Conservation (phyloP, 352 stramenopile species). For the Phytophthora palmivora region DNA sequence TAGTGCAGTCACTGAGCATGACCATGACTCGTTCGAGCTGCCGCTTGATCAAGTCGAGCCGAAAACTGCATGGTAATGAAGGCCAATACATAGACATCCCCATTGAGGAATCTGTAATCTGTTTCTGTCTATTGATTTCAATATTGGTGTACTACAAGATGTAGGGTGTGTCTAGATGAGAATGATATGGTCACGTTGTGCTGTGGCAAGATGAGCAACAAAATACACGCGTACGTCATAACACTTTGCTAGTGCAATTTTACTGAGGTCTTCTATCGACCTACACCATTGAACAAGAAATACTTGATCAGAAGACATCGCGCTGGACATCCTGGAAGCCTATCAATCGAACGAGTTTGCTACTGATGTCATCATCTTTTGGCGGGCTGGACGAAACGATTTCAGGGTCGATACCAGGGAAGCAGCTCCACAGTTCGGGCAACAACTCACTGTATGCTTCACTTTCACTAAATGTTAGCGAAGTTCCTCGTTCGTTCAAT, state of each 20-base stretch:
- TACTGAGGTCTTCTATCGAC: constrained; percentile 19
- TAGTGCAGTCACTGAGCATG: constrained; percentile 51
- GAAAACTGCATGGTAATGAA: constrained; percentile 52
- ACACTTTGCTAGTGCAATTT: constrained; percentile 4
- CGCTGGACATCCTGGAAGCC: constrained; percentile 59
- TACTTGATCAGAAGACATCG: constrained; percentile 61
- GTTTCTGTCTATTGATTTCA: background rate
- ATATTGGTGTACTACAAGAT: background rate
- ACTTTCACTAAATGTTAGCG: constrained; percentile 58
- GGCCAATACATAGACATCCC: constrained; percentile 42
- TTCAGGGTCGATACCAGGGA: constrained; percentile 45
- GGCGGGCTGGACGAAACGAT: constrained; percentile 17
- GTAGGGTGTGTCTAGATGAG: too few species aligned
- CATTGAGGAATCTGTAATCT: constrained; percentile 4
- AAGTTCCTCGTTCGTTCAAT: constrained; percentile 44
- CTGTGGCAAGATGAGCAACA: background rate
- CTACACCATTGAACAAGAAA: constrained; percentile 2
- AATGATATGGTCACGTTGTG: background rate
- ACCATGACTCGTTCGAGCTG: constrained; percentile 31
- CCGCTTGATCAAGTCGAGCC: constrained; percentile 31
- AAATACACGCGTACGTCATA: background rate
- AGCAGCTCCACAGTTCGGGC: constrained; percentile 67
- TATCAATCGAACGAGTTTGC: constrained; percentile 72
- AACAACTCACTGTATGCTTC: constrained; percentile 51
- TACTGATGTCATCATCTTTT: constrained; percentile 51